These are phyloP conservation scores for Bryum argenteum DNA, from an alignment of 225 moss, liverwort and hornwort species.

Conservation along the genomic window DNA sequence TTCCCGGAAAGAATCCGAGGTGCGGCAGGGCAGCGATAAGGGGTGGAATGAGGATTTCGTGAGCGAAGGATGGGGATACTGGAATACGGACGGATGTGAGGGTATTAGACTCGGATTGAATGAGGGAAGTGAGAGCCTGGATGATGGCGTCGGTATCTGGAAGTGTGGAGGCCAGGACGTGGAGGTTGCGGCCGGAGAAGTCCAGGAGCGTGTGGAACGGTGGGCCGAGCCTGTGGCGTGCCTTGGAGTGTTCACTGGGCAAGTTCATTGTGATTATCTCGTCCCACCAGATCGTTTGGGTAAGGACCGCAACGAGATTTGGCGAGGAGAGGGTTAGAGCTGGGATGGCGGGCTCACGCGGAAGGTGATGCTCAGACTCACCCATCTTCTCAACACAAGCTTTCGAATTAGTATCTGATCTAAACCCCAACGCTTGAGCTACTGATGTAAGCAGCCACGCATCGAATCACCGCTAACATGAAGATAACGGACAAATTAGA, in stretches of 20 bases:
- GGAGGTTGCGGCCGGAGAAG: neutral
- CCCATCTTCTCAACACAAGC: neutral
- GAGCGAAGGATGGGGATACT: neutral
- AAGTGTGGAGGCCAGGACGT: neutral
- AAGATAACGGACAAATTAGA: too few relatives aligned
- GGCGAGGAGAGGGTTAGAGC: neutral
- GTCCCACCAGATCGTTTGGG: neutral
- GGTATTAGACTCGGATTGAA: neutral
- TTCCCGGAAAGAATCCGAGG: neutral
- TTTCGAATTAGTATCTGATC: too few relatives aligned
- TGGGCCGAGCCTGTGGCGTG: neutral
- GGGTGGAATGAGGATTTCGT: neutral
- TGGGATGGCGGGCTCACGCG: neutral
- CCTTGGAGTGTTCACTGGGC: neutral
- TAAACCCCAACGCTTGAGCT: too few relatives aligned
- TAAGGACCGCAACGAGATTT: neutral
- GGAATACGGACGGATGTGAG: neutral
- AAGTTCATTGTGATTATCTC: neutral
- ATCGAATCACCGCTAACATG: too few relatives aligned
- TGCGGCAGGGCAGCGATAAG: neutral
- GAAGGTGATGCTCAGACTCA: neutral
- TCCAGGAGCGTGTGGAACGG: neutral
- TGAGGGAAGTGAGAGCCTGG: neutral
- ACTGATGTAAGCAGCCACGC: too few relatives aligned
- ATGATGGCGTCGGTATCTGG: neutral